phyloP scores from a whole-genome alignment of 169 alveolate species.

The Plasmodium chabaudi region DNA sequence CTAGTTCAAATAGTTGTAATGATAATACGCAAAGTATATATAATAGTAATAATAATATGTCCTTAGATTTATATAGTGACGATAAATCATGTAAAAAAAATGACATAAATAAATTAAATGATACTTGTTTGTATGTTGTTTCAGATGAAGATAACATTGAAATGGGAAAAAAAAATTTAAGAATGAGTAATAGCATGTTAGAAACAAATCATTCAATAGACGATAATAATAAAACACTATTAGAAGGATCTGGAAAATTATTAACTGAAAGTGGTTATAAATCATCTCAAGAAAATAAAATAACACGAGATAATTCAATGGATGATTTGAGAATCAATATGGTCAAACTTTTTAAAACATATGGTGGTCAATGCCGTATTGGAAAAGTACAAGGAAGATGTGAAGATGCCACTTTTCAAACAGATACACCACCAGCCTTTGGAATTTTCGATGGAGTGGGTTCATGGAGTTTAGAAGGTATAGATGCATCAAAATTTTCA shows the following conservation, averaged over 20 bases:
- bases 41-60: slow-evolving; percentile 1
- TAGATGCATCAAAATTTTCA: slow-evolving; percentile 82
- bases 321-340: slow-evolving; percentile 61
- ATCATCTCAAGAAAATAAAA: slow-evolving; percentile 21
- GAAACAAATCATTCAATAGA: slow-evolving; percentile 14
- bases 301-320: slow-evolving; percentile 39
- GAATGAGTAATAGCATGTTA: not conserved
- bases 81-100: slow-evolving; percentile 20
- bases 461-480: slow-evolving; percentile 83
- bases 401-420: slow-evolving; percentile 81
- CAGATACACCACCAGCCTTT: slow-evolving; percentile 80
- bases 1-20: not conserved
- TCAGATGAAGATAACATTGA: slow-evolving; percentile 57
- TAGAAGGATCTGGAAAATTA: slow-evolving; percentile 15
- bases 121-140: slow-evolving; percentile 63
- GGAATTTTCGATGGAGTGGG: slow-evolving; percentile 86
- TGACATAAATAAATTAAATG: slow-evolving; percentile 59
- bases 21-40: not conserved
- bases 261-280: slow-evolving; percentile 23
- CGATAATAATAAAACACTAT: slow-evolving; percentile 54
- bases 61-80: slow-evolving; percentile 37
- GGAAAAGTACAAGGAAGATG: slow-evolving; percentile 78
- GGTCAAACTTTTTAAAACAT: slow-evolving; percentile 63
- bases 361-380: slow-evolving; percentile 75
- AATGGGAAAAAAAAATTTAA: slow-evolving; percentile 23